Evolutionary conservation across 768 basidiomycete genomes (phyloP), one percentile per base, ranked within the genome.

Genomic region (Scleroderma bovista): DNA sequence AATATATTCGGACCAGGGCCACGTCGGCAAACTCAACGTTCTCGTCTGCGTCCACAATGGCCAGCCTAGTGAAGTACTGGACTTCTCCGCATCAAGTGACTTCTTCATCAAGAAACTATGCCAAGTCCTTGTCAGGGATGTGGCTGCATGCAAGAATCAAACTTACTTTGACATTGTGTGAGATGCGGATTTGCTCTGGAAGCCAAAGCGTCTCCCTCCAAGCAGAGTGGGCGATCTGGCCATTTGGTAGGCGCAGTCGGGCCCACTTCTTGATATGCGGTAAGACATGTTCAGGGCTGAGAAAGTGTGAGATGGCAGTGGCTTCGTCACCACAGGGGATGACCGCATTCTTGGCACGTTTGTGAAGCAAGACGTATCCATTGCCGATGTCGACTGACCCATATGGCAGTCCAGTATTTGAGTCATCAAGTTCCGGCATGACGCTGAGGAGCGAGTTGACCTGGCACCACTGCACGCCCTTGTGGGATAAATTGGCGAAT

Each of bases 201-300:
- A 44, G 31, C 19, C 53, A 50, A 12, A 31, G 6, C 11, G 16
- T 10, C 42, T 74, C 72, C 37, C 62, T 66, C 63, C 60, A 72
- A 1, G 51, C 26, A 16, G 66, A 70, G 2, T 64, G 57, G 10
- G 61, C 68, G 48, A 69, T 57, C 52, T 74, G 72, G 0, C 69
- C 69, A 60, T 69, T 74, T 17, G 69, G 67, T 26, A 74, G 57
- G 10, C 46, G 59, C 0, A 74, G 40, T 3, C 69, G 58, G 12
- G 69, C 67, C 72, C 72, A 72, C 23, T 38, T 2, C 16, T 44
- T 37, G 22, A 50, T 43, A 23, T 23, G 17, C 3, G 33, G 42
- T 11, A 44, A 23, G 31, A 29, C 26, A 29, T 29, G 22, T 22
- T 5, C 9, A 7, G 47, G 47, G n/a, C 38, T 37, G 17, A 41